phyloP scores from a whole-genome alignment of 768 basidiomycete genomes.

The Hypholoma fasciculare region DNA sequence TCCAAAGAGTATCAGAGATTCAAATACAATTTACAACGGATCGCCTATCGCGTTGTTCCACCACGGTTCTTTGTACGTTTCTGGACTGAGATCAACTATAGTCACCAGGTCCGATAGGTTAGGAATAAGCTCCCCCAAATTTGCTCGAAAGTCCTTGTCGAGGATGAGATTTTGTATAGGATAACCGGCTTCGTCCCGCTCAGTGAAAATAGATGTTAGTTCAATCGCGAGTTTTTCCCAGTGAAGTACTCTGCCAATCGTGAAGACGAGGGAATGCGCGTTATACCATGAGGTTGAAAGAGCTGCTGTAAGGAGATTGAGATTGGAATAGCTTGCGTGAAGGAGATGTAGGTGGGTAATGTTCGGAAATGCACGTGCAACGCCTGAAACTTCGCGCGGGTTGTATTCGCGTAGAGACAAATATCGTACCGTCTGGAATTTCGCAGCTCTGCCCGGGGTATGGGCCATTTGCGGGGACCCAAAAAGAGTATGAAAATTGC shows the following conservation, averaged over 20 bases:
- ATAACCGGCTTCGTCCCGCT: constrained; percentile 12
- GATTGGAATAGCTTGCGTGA: constrained; percentile 22
- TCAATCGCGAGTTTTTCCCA: constrained; percentile 16
- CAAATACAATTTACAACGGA: not conserved
- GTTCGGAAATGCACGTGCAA: constrained; percentile 27
- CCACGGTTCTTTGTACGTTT: constrained; percentile 7
- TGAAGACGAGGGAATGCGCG: constrained; percentile 28
- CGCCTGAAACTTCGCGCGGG: constrained; percentile 16
- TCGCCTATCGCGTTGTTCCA: not conserved
- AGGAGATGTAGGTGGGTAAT: constrained; percentile 31
- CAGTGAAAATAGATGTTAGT: constrained; percentile 16
- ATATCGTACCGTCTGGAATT: constrained; percentile 33
- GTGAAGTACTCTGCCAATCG: constrained; percentile 24
- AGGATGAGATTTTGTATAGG: constrained; percentile 26
- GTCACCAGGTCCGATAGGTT: not conserved
- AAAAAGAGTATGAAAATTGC: constrained; percentile 20
- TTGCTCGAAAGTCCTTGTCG: constrained; percentile 24
- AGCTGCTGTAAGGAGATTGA: constrained; percentile 16
- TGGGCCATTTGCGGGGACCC: constrained; percentile 18
- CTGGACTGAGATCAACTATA: not conserved
- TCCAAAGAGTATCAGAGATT: no score
- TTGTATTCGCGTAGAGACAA: constrained; percentile 29
- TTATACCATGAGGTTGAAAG: constrained; percentile 13
- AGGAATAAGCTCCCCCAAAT: constrained; percentile 1
- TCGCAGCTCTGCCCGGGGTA: constrained; percentile 7